phyloP scores from a whole-genome alignment of 257 asterid genomes.

The Lycium barbarum region DNA sequence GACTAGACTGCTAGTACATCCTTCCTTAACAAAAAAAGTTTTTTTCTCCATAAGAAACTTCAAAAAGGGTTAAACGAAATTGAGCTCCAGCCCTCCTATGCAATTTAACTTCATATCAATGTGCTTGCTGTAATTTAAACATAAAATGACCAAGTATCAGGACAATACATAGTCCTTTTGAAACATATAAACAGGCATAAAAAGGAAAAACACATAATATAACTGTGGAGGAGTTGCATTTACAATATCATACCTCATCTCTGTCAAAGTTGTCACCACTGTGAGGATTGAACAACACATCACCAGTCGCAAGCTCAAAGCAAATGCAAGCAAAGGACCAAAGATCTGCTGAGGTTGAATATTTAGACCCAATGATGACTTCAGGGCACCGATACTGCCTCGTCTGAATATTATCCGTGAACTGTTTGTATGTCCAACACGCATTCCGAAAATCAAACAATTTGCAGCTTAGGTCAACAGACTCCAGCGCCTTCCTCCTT shows the following conservation, averaged over 20 bases:
- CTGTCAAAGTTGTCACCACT: constrained; percentile 85
- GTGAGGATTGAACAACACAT: constrained; percentile 92
- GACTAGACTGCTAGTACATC: neutral
- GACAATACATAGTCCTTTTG: neutral
- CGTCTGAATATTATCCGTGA: constrained; percentile 88
- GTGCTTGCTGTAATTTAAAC: neutral
- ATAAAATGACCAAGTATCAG: neutral
- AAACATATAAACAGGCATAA: neutral
- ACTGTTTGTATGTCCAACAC: constrained; percentile 92
- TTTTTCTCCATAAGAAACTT: no score
- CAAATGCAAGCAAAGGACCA: constrained; percentile 98
- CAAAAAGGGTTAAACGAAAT: no score
- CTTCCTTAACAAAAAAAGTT: neutral
- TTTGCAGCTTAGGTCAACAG: constrained; percentile 80
- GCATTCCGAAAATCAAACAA: constrained; percentile 97
- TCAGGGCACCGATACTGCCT: constrained; percentile 96
- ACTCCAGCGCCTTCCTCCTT: constrained; percentile 72
- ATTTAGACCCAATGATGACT: constrained; percentile 86
- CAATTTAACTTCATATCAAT: constrained; percentile 10
- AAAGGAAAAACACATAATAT: neutral
- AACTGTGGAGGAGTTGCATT: neutral
- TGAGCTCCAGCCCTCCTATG: neutral
- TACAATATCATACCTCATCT: constrained; percentile 64
- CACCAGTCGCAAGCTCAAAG: constrained; percentile 95
- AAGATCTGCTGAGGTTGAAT: constrained; percentile 90